These are phyloP conservation scores for Friedmanniomyces simplex DNA, from an alignment of 495 filamentous ascomycete species.

Conservation along the genomic window DNA sequence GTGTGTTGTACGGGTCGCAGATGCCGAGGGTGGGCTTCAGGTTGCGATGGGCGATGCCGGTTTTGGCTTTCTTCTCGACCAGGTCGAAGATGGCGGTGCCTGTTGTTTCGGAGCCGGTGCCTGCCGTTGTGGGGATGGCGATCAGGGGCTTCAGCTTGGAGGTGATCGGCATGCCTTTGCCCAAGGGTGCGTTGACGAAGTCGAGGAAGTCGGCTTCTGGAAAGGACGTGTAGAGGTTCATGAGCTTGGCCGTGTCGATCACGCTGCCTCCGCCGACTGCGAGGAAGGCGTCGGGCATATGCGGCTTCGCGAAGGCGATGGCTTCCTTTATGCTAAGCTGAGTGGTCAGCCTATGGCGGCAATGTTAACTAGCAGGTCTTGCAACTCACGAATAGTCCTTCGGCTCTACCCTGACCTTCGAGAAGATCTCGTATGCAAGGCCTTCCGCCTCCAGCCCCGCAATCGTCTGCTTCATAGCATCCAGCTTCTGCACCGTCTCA, in stretches of 20 bases:
- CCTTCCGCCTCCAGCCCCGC: constrained; percentile 67
- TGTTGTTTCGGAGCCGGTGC: constrained; percentile 91
- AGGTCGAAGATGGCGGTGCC: constrained; percentile 98
- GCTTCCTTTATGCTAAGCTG: constrained; percentile 63
- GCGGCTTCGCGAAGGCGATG: constrained; percentile 70
- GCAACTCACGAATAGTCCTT: constrained; percentile 78
- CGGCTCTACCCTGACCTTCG: constrained; percentile 70
- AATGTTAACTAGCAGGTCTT: background rate
- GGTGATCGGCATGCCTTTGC: constrained; percentile 73
- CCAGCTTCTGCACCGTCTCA: constrained; percentile 59
- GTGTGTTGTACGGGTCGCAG: constrained; percentile 89
- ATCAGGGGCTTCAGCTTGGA: constrained; percentile 73
- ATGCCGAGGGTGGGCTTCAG: constrained; percentile 94
- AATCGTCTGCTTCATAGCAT: constrained; percentile 74
- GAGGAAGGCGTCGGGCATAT: constrained; percentile 75
- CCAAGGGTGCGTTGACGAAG: constrained; percentile 93
- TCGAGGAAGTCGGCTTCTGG: constrained; percentile 87
- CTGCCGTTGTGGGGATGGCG: constrained; percentile 89
- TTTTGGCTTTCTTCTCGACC: constrained; percentile 78
- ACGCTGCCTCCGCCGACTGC: constrained; percentile 69
- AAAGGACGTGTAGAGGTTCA: constrained; percentile 88
- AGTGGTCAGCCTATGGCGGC: background rate
- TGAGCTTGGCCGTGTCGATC: constrained; percentile 95
- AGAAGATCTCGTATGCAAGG: constrained; percentile 69
- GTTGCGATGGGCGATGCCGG: constrained; percentile 86